phyloP scores from a whole-genome alignment of 2,329 filamentous ascomycete genomes.

The Apiospora aurea region DNA sequence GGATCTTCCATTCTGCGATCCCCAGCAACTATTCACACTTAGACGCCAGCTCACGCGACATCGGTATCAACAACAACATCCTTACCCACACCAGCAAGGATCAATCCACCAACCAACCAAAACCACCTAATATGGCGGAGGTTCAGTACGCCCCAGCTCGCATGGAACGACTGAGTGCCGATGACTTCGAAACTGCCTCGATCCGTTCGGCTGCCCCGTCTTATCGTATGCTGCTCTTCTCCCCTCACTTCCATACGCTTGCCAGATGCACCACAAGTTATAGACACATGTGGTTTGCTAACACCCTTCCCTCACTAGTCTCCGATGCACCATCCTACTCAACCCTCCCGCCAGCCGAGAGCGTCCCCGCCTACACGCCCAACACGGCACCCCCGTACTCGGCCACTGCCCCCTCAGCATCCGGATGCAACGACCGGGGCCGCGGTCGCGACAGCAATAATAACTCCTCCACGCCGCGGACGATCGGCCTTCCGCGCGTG shows the following conservation, averaged over 20 bases:
- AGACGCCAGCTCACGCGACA: conserved; percentile 6
- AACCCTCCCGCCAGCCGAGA: conserved; percentile 56
- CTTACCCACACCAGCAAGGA: conserved; percentile 2
- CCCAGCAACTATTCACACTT: conserved; percentile 9
- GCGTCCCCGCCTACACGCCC: conserved; percentile 31
- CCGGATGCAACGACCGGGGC: conserved; percentile 37
- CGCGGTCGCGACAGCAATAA: conserved; percentile 32
- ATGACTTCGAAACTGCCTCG: conserved; percentile 72
- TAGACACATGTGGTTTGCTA: neutral
- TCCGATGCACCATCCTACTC: conserved; percentile 72
- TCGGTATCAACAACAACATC: neutral
- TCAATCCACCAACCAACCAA: neutral
- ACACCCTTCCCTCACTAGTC: conserved; percentile 45
- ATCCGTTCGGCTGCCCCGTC: conserved; percentile 73
- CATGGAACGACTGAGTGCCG: conserved; percentile 44
- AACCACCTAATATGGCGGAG: conserved; percentile 37
- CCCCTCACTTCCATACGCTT: neutral
- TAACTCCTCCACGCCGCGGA: conserved; percentile 30
- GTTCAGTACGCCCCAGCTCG: conserved; percentile 35
- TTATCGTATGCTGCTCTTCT: conserved; percentile 54
- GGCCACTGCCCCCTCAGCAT: conserved; percentile 42
- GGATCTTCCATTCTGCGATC: neutral
- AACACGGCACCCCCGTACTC: conserved; percentile 32
- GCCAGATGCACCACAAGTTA: neutral
- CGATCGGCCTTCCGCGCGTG: conserved; percentile 59